Conservation (phyloP, 2,329 filamentous ascomycete species). For the Colletotrichum orchidophilum region DNA sequence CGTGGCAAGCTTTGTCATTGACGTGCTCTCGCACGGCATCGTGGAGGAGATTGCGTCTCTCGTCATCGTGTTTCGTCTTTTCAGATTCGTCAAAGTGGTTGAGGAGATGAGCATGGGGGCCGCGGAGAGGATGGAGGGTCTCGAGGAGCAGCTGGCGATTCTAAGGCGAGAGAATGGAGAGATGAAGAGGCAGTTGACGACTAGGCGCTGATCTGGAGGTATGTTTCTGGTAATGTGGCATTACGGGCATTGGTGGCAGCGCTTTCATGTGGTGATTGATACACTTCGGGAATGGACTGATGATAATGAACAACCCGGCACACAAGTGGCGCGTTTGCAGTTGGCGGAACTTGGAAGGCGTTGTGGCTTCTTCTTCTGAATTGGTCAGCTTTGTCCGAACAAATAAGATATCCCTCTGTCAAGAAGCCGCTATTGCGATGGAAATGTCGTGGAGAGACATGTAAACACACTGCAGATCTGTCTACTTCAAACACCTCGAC, state of each 20-base stretch:
- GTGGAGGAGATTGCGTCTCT: constrained; percentile 72
- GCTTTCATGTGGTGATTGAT: neutral
- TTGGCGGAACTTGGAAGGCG: neutral
- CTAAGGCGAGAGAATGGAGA: constrained; percentile 58
- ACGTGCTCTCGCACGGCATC: constrained; percentile 67
- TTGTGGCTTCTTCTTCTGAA: constrained; percentile 8
- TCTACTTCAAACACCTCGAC: neutral
- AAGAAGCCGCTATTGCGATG: neutral
- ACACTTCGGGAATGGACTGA: neutral
- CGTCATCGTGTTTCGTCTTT: constrained; percentile 73
- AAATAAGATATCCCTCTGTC: neutral
- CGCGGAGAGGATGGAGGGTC: constrained; percentile 67
- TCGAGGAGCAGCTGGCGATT: constrained; percentile 61
- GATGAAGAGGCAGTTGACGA: constrained; percentile 38
- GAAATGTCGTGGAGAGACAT: neutral
- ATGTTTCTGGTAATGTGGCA: neutral
- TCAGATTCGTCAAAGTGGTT: constrained; percentile 76
- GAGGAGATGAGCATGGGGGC: constrained; percentile 73
- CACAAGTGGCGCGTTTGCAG: neutral
- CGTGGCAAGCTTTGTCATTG: constrained; percentile 67
- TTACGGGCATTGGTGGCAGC: neutral
- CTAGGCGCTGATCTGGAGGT: constrained; percentile 1
- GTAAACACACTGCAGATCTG: neutral
- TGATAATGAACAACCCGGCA: constrained; percentile 20
- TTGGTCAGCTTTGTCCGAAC: neutral